Evolutionary conservation across 208 protist genomes (phyloP).

Genomic region (Leishmania tropica): DNA sequence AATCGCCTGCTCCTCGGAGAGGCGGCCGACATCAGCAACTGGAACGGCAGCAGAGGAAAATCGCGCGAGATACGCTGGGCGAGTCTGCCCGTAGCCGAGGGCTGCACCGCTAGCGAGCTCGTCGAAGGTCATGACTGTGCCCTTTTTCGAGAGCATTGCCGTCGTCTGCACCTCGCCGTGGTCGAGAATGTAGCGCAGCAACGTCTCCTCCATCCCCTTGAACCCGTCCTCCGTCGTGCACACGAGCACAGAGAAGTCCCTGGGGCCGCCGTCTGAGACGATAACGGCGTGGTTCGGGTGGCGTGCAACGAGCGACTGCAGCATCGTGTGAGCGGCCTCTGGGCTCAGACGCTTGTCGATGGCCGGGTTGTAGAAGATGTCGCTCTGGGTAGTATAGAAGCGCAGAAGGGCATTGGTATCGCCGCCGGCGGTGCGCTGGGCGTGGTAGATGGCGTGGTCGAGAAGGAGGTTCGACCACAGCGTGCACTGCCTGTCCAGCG

Average conservation of each 20-base stretch:
- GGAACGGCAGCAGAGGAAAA: constrained; percentile 45
- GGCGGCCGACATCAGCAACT: constrained; percentile 60
- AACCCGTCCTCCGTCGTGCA: constrained; percentile 68
- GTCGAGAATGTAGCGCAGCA: constrained; percentile 80
- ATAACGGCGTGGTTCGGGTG: constrained; percentile 68
- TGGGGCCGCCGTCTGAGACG: constrained; percentile 34
- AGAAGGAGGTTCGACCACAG: constrained; percentile 75
- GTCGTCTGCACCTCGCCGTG: constrained; percentile 78
- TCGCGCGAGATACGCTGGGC: constrained; percentile 28
- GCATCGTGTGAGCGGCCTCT: constrained; percentile 54
- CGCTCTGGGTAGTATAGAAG: constrained; percentile 69
- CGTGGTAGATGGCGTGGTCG: constrained; percentile 81
- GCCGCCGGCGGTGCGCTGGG: constrained; percentile 20
- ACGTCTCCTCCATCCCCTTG: constrained; percentile 63
- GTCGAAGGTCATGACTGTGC: constrained; percentile 90
- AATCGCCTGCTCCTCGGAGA: constrained; percentile 80
- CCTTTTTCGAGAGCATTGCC: constrained; percentile 73
- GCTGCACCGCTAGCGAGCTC: constrained; percentile 56
- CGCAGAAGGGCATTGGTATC: constrained; percentile 47
- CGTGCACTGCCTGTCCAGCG: constrained; percentile 55
- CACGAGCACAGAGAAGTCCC: constrained; percentile 71
- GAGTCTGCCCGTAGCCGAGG: constrained; percentile 34
- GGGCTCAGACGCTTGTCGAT: constrained; percentile 69
- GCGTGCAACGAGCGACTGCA: constrained; percentile 57
- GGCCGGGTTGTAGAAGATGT: constrained; percentile 72